A percentile compares a stretch with the other conserved stretches of the same genome.
Conservation (phyloP, 176 grass and related monocot species). For the Puya raimondii region DNA sequence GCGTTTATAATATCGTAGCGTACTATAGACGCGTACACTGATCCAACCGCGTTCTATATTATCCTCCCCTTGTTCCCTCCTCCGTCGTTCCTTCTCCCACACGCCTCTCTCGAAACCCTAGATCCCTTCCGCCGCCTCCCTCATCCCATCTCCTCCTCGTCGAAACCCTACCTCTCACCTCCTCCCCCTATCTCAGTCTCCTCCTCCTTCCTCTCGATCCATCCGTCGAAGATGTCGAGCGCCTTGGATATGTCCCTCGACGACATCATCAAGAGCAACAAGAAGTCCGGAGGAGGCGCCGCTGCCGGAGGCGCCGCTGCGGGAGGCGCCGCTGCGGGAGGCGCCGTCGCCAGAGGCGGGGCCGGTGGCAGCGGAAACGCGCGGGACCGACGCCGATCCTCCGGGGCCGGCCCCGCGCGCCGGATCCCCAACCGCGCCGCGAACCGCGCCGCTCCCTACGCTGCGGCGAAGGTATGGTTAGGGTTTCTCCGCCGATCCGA, state of each 20-base stretch:
- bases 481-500: constrained; percentile 12
- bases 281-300: constrained; percentile 45
- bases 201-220: constrained; percentile 10
- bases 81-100: too few species aligned
- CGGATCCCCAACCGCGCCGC: constrained; percentile 59
- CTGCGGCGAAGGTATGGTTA: constrained; percentile 59
- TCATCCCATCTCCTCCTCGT: background rate
- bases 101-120: too few species aligned
- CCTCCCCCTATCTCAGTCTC: constrained; percentile 8
- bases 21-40: too few species aligned
- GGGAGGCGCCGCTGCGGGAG: constrained; percentile 16
- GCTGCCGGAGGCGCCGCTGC: constrained; percentile 23
- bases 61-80: too few species aligned
- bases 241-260: constrained; percentile 89
- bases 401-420: constrained; percentile 40
- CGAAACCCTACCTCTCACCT: background rate
- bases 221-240: constrained; percentile 46
- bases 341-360: constrained; percentile 10
- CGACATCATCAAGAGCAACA: constrained; percentile 98
- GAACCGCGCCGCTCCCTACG: constrained; percentile 70
- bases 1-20: too few species aligned
- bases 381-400: constrained; percentile 27
- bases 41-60: too few species aligned
- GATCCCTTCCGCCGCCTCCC: background rate
- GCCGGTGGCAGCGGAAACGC: constrained; percentile 24